phyloP scores from a whole-genome alignment of 148 eudicot genomes.

The Linanthus parryae region DNA sequence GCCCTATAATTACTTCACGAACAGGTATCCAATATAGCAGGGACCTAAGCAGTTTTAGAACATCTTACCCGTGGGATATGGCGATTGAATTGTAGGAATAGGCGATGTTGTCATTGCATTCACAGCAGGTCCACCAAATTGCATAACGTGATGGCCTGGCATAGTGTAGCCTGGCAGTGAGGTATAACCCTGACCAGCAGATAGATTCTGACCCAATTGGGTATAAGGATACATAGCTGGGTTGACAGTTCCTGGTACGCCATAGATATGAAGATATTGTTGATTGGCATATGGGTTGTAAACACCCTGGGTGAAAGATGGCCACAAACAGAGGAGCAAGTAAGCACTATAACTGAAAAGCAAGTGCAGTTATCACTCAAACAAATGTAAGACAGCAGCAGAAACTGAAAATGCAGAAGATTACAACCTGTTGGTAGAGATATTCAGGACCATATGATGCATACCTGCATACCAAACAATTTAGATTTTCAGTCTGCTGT shows the following conservation, averaged over 20 bases:
- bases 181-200: constrained; percentile 56
- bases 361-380: too few relatives aligned
- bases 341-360: too few relatives aligned
- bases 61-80: constrained; percentile 66
- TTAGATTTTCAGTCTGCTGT: constrained; percentile 4
- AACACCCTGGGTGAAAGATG: constrained; percentile 48
- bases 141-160: constrained; percentile 76
- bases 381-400: too few relatives aligned
- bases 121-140: constrained; percentile 57
- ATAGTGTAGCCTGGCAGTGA: constrained; percentile 61
- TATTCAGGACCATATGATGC: constrained; percentile 68
- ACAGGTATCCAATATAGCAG: constrained; percentile 43
- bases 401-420: too few relatives aligned
- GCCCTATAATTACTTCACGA: constrained; percentile 46
- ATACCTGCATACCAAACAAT: constrained; percentile 39
- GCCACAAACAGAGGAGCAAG: not conserved
- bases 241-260: constrained; percentile 73
- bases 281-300: constrained; percentile 76
- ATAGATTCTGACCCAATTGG: constrained; percentile 61
- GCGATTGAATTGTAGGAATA: constrained; percentile 57
- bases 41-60: constrained; percentile 11
- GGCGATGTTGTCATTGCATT: constrained; percentile 63
- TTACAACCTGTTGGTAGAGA: constrained; percentile 79
- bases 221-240: constrained; percentile 70
- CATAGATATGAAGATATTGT: constrained; percentile 81